Evolutionary conservation across 192 early-diverging fungal species (phyloP), one percentile per base, ranked within the genome.

Genomic region (Rhizophagus sp.): DNA sequence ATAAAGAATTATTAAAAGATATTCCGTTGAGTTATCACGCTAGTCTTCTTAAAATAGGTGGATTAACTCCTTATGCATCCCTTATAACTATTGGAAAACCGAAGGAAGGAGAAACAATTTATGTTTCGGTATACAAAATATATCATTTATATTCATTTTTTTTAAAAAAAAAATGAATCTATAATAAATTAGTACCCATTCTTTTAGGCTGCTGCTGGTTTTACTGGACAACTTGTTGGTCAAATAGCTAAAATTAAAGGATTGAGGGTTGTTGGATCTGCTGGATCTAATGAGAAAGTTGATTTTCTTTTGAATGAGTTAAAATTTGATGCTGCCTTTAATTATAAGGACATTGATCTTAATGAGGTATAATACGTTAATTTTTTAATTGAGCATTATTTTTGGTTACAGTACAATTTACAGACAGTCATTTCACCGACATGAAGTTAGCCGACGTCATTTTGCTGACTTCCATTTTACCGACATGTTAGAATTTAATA

Each of bases 41-140:
- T 62, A 80, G 83, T 0, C 17, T 84, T 4, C 75, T 81, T 47
- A 81, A 95, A 36, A 96, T 97, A 94, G 92, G 95, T 22, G 92
- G 83, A 0, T 44, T 84, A 34, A 82, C 83, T 11, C 78, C 83
- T 17, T 84, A 80, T 63, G 19, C 78, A n/a, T 24, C 74, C 36
- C 83, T 95, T 27, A 78, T 90, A 50, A 85, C 89, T 10, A 85
- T 95, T 65, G 95, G 92, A 33, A 86, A 94, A 76, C 92, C 95
- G 76, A 94, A 94, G 83, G 82, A 81, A 5, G 95, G 96, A 41
- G 96, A 98, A 74, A 97, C 96, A 2, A 85, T 98, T 10, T 96
- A 94, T 73, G 89, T 96, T 27, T 90, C 88, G 64, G 67, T 69
- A 69, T 36, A 69, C 11, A 50, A 12, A 1, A 30, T 30, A 30